Percentiles rank a stretch among this genome's conserved stretches.
These are phyloP conservation scores for Raddia guianensis DNA, from an alignment of 176 grass and related monocot species.

Conservation along the genomic window DNA sequence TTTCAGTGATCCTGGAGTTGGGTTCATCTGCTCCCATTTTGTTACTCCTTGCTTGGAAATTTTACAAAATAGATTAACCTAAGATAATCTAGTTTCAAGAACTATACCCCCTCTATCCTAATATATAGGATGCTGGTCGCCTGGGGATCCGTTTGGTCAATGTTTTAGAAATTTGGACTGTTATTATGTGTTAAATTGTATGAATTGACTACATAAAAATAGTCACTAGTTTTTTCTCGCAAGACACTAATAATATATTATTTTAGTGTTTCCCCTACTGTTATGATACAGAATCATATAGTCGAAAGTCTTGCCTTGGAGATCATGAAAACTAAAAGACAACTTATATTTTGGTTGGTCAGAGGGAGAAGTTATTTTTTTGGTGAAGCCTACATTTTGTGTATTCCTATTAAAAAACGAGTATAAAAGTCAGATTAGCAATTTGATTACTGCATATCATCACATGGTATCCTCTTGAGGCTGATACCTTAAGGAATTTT, in stretches of 20 bases:
- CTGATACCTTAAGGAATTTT: slow-evolving; percentile 28
- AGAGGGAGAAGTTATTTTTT: not conserved
- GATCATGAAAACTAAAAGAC: no score
- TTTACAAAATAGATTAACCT: not conserved
- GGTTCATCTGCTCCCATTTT: slow-evolving; percentile 10
- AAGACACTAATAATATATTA: no score
- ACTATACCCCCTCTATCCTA: not conserved
- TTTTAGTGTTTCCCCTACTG: no score
- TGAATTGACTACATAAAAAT: no score
- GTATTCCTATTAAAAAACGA: not conserved
- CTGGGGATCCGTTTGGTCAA: no score
- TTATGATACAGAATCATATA: no score
- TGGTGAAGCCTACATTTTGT: slow-evolving; percentile 5
- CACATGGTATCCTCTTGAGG: slow-evolving; percentile 18
- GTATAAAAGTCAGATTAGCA: not conserved
- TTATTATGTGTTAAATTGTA: no score
- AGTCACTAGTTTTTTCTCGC: no score
- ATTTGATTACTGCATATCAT: slow-evolving; percentile 6
- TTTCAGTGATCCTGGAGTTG: not conserved
- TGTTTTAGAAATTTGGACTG: no score
- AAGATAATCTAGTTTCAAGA: not conserved
- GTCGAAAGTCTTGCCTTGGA: no score
- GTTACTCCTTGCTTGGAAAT: slow-evolving; percentile 12
- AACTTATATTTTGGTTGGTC: no score
- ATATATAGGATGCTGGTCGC: no score